Base-by-base conservation (phyloP, 2,329 filamentous ascomycete genomes). In the Beauveria caledonica region DNA sequence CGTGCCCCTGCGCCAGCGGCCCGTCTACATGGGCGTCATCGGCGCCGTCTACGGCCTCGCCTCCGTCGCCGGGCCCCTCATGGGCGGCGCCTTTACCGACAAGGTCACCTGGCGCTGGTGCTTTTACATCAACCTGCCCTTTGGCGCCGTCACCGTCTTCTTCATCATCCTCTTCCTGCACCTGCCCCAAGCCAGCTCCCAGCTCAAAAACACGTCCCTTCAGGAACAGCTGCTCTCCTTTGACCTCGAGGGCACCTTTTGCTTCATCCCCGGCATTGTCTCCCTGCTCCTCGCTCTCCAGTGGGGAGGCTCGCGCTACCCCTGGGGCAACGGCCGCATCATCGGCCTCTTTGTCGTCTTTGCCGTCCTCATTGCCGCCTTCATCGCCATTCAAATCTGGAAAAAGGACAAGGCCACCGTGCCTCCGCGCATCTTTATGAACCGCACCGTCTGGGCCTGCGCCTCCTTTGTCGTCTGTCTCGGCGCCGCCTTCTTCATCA, bases 231-330 rank as follows among this genome's bases (percentile, higher is more conserved):
- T 82, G 76, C 27, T 60, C 50, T 60, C 42, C 17, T 50, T 60
- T 13, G 58, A 60, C 33, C 42, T 79, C 0, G 66, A 82, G 2
- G 83, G 84, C 17, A 81, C 80, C 29, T 25, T 60, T 11, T 46
- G 40, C 42, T 50, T 60, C 29, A 50, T 60, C 15, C 58, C 58
- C 17, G 58, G 46, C 9, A 73, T 76, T 15, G 67, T 78, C 36
- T 78, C 75, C 59, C 69, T 78, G 13, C 64, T 79, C 0, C 67
- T 80, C n/a, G 77, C 77, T 10, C 68, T 80, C 23, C 76, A 78
- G 56, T 80, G 76, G 76, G 73, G 73, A 48, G 74, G 72, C 19
- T 66, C 66, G 21, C 68, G 68, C 45, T 70, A 74, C 55, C 50
- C 58, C 19, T 50, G 45, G 46, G 21, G 40, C 17, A 70, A 71